These are phyloP conservation scores for Sugiyamaella mastotermitis DNA, from an alignment of 805 yeast species.

Conservation along the genomic window DNA sequence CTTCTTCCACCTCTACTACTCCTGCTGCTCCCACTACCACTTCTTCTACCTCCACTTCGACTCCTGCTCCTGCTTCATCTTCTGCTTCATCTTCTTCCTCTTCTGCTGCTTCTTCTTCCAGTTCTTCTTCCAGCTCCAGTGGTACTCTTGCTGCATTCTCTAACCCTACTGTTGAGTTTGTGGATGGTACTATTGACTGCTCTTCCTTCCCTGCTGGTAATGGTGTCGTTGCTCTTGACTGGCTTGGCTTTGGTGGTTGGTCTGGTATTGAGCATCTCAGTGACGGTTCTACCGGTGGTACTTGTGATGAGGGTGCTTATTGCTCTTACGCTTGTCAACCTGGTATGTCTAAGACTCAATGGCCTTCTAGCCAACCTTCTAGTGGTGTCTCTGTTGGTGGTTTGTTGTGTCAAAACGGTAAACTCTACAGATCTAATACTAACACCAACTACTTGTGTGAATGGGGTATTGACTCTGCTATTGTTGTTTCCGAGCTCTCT, in stretches of 20 bases:
- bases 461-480: constrained; percentile 74
- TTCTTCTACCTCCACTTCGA: constrained; percentile 26
- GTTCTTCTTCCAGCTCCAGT: constrained; percentile 28
- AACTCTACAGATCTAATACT: constrained; percentile 74
- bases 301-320: constrained; percentile 83
- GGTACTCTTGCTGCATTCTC: constrained; percentile 59
- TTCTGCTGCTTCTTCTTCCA: constrained; percentile 30
- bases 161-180: constrained; percentile 55
- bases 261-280: constrained; percentile 59
- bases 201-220: constrained; percentile 68
- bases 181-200: constrained; percentile 69
- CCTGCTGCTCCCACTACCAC: constrained; percentile 27
- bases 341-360: constrained; percentile 98
- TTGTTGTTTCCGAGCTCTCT: constrained; percentile 56
- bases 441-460: constrained; percentile 67
- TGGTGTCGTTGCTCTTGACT: constrained; percentile 73
- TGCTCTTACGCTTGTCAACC: constrained; percentile 98
- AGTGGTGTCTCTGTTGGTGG: constrained; percentile 95
- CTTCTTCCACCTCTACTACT: constrained; percentile 22
- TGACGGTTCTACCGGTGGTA: constrained; percentile 48
- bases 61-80: constrained; percentile 22
- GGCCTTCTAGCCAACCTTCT: constrained; percentile 85
- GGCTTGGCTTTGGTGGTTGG: constrained; percentile 76
- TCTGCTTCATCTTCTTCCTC: constrained; percentile 29
- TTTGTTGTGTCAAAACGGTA: constrained; percentile 75